These are phyloP conservation scores for Nakazawaea pomicola DNA, from an alignment of 805 yeast genomes.

Conservation along the genomic window DNA sequence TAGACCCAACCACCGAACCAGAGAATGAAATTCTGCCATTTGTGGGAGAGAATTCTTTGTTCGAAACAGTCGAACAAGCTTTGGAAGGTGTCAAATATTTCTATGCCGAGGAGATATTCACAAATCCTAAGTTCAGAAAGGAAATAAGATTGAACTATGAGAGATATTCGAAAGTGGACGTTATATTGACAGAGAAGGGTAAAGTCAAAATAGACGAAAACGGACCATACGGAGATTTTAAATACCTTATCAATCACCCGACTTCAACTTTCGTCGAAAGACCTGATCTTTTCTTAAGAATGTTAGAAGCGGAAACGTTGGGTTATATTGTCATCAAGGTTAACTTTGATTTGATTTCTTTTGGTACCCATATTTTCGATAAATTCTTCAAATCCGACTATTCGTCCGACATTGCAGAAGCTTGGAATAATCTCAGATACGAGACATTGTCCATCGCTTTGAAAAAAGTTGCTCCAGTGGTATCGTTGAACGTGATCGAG, in stretches of 20 bases:
- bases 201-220: slow-evolving; percentile 69
- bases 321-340: slow-evolving; percentile 69
- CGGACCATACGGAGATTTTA: slow-evolving; percentile 82
- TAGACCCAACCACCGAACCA: slow-evolving; percentile 61
- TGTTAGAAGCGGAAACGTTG: slow-evolving; percentile 84
- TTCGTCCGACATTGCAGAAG: slow-evolving; percentile 64
- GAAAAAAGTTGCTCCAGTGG: slow-evolving; percentile 58
- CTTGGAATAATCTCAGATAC: slow-evolving; percentile 80
- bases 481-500: slow-evolving; percentile 76
- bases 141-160: slow-evolving; percentile 61
- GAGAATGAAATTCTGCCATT: slow-evolving; percentile 46
- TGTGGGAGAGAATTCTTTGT: slow-evolving; percentile 35
- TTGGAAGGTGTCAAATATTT: slow-evolving; percentile 68
- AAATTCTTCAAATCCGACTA: slow-evolving; percentile 69
- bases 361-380: slow-evolving; percentile 42
- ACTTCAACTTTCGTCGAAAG: slow-evolving; percentile 65
- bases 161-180: slow-evolving; percentile 62
- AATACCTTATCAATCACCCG: slow-evolving; percentile 80
- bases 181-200: slow-evolving; percentile 81
- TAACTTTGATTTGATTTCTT: slow-evolving; percentile 31
- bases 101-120: slow-evolving; percentile 73
- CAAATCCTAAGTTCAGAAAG: slow-evolving; percentile 75
- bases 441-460: slow-evolving; percentile 62
- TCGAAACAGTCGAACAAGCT: slow-evolving; percentile 56
- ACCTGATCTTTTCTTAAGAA: slow-evolving; percentile 82